Evolutionary conservation across 768 basidiomycete species (phyloP), one percentile per base, ranked within the genome.

Genomic region (Sarcomyxa edulis): DNA sequence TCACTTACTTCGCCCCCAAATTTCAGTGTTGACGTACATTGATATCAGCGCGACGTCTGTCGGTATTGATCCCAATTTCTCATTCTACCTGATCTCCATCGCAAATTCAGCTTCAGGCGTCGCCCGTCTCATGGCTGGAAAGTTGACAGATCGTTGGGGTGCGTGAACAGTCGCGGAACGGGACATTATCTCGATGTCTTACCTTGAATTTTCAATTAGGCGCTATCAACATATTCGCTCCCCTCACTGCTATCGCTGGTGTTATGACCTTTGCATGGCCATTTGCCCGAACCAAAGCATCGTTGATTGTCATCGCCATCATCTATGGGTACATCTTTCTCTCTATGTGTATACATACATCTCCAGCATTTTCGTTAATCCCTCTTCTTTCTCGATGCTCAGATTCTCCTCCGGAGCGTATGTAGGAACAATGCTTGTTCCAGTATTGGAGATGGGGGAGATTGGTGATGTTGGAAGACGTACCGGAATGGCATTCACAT

Each of bases 381-480:
- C n/a, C 23, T 22, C 24, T n/a, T 30, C 20, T 37, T n/a, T n/a
- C n/a, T n/a, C n/a, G n/a, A n/a, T n/a, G n/a, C n/a, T n/a, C n/a
- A 82, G 82, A 0, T 68, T 83, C 37, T 60, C 72, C 1, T 81
- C 76, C 0, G 86, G 86, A 3, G 66, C 73, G 1, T 84, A 75
- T 43, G 72, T 77, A 6, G 69, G 76, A 11, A 57, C 86, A 6
- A 49, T 83, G 18, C 51, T 65, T 1, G 66, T 70, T 12, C 84
- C 84, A 2, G 65, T 76, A 23, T 72, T 83, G 48, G 64, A 71
- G 7, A 67, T 88, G 55, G 84, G 85, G 0, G 65, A 67, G 0
- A 64, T 68, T 1, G 60, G 60, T 3, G 83, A 87, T 39, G 69
- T 84, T 1, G 85, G 85, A 3, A 65, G 78, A 18, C 65, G 85